A percentile compares a stretch with the other conserved stretches of the same genome.
Evolutionary conservation across 2,329 filamentous ascomycete genomes (phyloP).

Genomic region (Fusarium concolor): DNA sequence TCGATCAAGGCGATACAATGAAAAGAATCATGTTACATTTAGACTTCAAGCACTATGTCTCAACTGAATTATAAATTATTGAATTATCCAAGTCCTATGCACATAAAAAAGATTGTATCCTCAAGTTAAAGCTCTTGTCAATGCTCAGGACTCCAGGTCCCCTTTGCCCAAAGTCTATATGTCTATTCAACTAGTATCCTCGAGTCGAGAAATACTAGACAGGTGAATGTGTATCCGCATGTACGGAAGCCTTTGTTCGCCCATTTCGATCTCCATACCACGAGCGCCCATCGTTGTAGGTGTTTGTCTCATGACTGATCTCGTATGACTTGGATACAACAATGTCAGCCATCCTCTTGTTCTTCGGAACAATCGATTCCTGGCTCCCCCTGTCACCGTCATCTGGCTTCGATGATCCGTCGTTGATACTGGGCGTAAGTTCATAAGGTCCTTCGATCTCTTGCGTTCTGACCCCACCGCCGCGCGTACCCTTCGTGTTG

Average conservation of each 20-base stretch:
- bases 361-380: conserved; percentile 32
- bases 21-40: no score
- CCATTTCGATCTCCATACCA: conserved; percentile 22
- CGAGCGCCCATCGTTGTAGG: neutral
- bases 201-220: neutral
- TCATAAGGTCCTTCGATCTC: conserved; percentile 31
- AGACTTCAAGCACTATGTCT: no score
- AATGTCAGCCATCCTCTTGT: neutral
- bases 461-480: conserved; percentile 7
- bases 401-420: neutral
- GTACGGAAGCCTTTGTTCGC: conserved; percentile 22
- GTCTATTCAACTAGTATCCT: no score
- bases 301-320: conserved; percentile 12
- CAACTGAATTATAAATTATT: no score
- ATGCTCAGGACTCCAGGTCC: no score
- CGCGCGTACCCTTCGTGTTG: neutral
- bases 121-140: no score
- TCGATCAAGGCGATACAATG: no score
- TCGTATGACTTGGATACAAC: conserved; percentile 30
- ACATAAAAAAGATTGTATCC: no score
- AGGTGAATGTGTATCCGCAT: conserved; percentile 5
- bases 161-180: no score
- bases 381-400: conserved; percentile 29
- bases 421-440: conserved; percentile 27
- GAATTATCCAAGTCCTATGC: no score